phyloP scores from a whole-genome alignment of 768 basidiomycete species.

The Coprinopsis strossmayeri region DNA sequence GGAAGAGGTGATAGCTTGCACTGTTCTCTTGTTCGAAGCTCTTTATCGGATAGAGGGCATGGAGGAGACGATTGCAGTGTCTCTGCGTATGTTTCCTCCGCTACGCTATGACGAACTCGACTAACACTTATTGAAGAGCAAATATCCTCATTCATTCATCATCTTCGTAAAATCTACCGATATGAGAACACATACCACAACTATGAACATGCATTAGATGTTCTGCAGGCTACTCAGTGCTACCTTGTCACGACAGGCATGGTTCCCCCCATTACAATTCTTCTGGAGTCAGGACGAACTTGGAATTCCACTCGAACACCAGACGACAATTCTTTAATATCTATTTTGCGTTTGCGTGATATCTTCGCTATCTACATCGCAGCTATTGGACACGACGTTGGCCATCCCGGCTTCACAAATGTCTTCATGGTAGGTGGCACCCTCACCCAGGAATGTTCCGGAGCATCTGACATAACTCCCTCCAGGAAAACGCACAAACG shows the following conservation, averaged over 20 bases:
- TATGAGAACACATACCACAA: slow-evolving; percentile 94
- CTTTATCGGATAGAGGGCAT: slow-evolving; percentile 77
- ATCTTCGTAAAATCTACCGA: slow-evolving; percentile 90
- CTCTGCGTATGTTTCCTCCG: slow-evolving; percentile 43
- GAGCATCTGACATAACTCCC: neutral
- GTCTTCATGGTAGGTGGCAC: slow-evolving; percentile 74
- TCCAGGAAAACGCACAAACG: slow-evolving; percentile 87
- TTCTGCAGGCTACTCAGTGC: slow-evolving; percentile 86
- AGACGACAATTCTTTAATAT: slow-evolving; percentile 32
- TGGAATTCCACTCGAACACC: slow-evolving; percentile 32
- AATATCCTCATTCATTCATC: slow-evolving; percentile 72
- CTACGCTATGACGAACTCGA: slow-evolving; percentile 5
- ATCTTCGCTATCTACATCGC: slow-evolving; percentile 83
- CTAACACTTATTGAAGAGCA: slow-evolving; percentile 41
- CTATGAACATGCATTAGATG: slow-evolving; percentile 94
- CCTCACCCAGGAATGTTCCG: neutral
- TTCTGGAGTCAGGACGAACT: slow-evolving; percentile 44
- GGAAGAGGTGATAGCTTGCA: slow-evolving; percentile 76
- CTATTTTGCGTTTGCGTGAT: slow-evolving; percentile 58
- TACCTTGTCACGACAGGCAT: slow-evolving; percentile 76
- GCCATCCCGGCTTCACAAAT: slow-evolving; percentile 93
- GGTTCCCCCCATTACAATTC: slow-evolving; percentile 70
- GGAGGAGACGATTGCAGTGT: slow-evolving; percentile 48
- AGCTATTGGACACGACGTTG: slow-evolving; percentile 96
- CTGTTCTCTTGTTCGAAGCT: slow-evolving; percentile 81